These are phyloP conservation scores for Polyporus arcularius DNA, from an alignment of 768 basidiomycete genomes.

Conservation along the genomic window DNA sequence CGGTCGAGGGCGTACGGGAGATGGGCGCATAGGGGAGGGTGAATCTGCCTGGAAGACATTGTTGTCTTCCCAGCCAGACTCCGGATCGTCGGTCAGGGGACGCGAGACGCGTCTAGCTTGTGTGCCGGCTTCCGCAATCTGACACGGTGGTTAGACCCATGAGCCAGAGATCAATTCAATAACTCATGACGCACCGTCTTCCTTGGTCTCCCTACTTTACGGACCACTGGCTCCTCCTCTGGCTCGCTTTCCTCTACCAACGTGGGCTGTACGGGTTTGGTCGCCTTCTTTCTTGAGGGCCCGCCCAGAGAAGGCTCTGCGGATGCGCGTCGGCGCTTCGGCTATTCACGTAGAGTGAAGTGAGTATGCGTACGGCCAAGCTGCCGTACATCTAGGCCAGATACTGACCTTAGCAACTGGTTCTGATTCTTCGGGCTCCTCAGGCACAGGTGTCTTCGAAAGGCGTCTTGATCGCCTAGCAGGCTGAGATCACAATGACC, in stretches of 20 bases:
- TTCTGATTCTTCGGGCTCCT: slow-evolving; percentile 40
- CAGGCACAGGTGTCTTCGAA: slow-evolving; percentile 52
- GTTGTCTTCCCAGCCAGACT: slow-evolving; percentile 87
- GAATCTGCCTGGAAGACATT: slow-evolving; percentile 89
- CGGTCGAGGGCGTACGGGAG: slow-evolving; percentile 44
- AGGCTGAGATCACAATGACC: slow-evolving; percentile 27
- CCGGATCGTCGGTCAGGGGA: slow-evolving; percentile 33
- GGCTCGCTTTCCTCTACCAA: slow-evolving; percentile 77
- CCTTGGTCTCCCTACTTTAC: slow-evolving; percentile 61
- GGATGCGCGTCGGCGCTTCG: slow-evolving; percentile 80
- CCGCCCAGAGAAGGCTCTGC: slow-evolving; percentile 71
- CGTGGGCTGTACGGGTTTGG: slow-evolving; percentile 41
- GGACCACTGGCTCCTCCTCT: slow-evolving; percentile 60
- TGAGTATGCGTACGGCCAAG: slow-evolving; percentile 16
- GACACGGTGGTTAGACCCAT: slow-evolving; percentile 3
- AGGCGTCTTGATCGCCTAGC: slow-evolving; percentile 61
- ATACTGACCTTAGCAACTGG: slow-evolving; percentile 45
- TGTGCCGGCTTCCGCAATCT: slow-evolving; percentile 53
- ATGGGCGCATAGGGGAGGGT: slow-evolving; percentile 73
- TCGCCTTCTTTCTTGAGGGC: slow-evolving; percentile 37
- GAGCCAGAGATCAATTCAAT: neutral
- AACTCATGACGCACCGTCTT: slow-evolving; percentile 47
- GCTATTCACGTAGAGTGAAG: slow-evolving; percentile 38
- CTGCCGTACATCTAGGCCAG: slow-evolving; percentile 9
- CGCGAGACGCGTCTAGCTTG: slow-evolving; percentile 56